Evolutionary conservation across 2,329 filamentous ascomycete genomes (phyloP), one percentile per base, ranked within the genome.

Genomic region (Samsoniella hepiali): DNA sequence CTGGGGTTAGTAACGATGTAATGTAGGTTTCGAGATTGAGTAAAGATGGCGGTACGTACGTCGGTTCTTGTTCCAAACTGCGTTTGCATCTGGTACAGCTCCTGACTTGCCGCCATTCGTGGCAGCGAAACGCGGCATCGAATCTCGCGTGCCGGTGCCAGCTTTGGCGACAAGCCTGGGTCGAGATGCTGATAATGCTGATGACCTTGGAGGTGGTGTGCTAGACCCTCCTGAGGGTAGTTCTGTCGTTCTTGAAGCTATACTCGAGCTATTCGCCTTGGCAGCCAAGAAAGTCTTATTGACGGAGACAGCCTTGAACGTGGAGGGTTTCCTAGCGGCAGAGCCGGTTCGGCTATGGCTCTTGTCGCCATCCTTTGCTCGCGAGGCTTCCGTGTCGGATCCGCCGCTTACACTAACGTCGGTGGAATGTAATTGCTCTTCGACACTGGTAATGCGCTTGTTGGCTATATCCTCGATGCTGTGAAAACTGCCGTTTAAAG

Each of bases 1-100:
- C 45, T 17, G 15, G 27, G 15, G 69, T 73, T 69, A 75, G 72
- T 67, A 65, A 66, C 58, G 55, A 38, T 47, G 34, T 59, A 44
- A 15, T 10, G 6, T 6, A 15, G 5, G 2, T 15, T 32, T 51
- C 5, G 17, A 27, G 9, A 6, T 7, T 27, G 3, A 5, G 6
- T 32, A 9, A 15, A 9, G 34, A 3, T 27, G 3, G 2, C 38
- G 15, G 8, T 40, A 79, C 88, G 73, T 84, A 89, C 91, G 90
- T 80, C 88, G 84, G 74, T 95, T 96, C 77, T 93, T 93, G 78
- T 95, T 96, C 91, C 91, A 96, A 47, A 96, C 91, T 60, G 84
- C 89, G 74, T 80, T 90, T 36, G 85, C 82, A 74, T 93, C 90
- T 15, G 91, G 89, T 32, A 86, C 87, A 65, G 83, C 72, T 22